phyloP scores from a whole-genome alignment of 73 alveolate genomes.

The Effrenium voratum region DNA sequence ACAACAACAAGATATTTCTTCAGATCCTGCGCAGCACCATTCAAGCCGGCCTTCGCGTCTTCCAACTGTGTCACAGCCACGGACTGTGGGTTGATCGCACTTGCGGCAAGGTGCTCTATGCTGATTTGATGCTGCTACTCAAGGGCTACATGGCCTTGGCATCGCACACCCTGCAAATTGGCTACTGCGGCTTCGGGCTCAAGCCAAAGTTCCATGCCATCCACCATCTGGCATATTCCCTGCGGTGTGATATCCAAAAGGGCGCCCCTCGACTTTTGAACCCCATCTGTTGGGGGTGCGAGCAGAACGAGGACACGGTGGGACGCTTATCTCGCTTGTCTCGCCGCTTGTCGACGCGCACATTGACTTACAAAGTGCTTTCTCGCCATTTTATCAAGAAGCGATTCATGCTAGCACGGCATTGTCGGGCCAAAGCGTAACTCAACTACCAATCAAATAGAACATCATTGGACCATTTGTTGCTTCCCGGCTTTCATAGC shows the following conservation, averaged over 20 bases:
- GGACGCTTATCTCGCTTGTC: not conserved
- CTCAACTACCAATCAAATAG: not conserved
- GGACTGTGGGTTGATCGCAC: not conserved
- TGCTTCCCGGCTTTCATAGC: not conserved
- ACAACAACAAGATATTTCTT: not conserved
- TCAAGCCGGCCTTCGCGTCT: not conserved
- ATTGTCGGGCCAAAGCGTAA: not conserved
- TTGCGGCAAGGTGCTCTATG: not conserved
- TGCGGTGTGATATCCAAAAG: not conserved
- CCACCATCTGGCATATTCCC: not conserved
- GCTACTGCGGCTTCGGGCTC: not conserved
- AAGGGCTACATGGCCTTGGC: constrained; percentile 10
- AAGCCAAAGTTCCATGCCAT: constrained; percentile 29
- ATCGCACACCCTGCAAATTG: not conserved
- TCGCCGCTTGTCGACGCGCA: not conserved
- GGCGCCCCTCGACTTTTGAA: not conserved
- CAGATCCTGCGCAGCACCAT: not conserved
- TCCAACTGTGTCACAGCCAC: not conserved
- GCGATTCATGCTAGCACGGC: not conserved
- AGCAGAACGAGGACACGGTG: constrained; percentile 28
- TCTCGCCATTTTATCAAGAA: not conserved
- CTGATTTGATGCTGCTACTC: not conserved
- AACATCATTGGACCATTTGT: too few relatives aligned
- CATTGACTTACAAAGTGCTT: not conserved
- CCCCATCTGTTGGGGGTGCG: constrained; percentile 6